Evolutionary conservation across 2,329 filamentous ascomycete species (phyloP), one percentile per base, ranked within the genome.

Genomic region (Zymoseptoria tritici): DNA sequence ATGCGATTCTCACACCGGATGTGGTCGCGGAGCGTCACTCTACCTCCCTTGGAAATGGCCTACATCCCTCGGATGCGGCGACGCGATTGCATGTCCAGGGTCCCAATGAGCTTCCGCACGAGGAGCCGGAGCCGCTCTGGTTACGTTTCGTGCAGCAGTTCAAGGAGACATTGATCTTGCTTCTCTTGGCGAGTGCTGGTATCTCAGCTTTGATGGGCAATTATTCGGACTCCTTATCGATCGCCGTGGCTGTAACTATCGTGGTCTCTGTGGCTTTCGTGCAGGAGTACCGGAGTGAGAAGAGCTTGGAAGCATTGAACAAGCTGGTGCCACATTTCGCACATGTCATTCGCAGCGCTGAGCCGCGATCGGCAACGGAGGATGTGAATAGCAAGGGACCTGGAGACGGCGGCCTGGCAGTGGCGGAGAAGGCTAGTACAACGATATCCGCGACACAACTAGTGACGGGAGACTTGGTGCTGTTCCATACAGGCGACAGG

Each of bases 251-350:
- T 1, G 94, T 99, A 21, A 96, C 92, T 24, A 99, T 99, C 67
- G 94, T 99, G 5, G 92, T 99, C 22, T 89, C 88, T 0, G 94
- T 99, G 50, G 94, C 93, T 1, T 99, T 99, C 68, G 85, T 97
- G 56, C 94, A 99, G 73, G 94, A 99, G 76, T 99, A 99, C 74
- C 83, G 94, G 60, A 97, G 94, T 7, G 94, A 99, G 73, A 95
- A 99, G 76, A 97, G 93, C 2, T 85, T 99, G 66, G 94, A 99
- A 75, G 94, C 94, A 20, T 79, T 99, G 67, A 97, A 89, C 71
- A 90, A 94, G 68, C 79, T 99, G 24, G 93, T 99, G 0, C 95
- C 94, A 26, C 95, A 97, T 73, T 91, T 92, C 73, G 94, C 95
- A 29, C 92, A 99, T 76, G 80, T 97, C n/a, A 90, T 99, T 61